Base-by-base conservation (phyloP, 768 basidiomycete species). In the Russula abietina region DNA sequence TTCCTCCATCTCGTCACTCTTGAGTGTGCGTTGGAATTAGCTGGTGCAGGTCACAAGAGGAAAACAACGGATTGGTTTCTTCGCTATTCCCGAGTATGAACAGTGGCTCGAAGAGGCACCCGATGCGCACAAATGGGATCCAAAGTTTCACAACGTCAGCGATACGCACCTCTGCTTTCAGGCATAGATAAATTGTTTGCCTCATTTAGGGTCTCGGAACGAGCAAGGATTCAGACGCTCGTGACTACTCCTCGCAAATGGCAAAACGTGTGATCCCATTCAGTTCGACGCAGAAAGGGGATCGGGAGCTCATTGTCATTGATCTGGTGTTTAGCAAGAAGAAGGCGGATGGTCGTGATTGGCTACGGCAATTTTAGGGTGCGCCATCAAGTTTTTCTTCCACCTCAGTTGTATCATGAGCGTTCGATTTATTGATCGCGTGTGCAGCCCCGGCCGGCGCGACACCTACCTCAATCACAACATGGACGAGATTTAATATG, bases 241-340 rank as follows among this genome's bases (percentile, higher is more conserved):
- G 92, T 61, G 87, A 88, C 67, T 99, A 98, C 76, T 99, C 98
- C 73, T 81, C 87, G 62, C 82, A 90, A 69, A 94, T 98, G 84
- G 80, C 80, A 70, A 95, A 89, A 71, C 97, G 98, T 71, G 89
- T 96, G 82, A 91, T 99, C 59, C 90, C 93, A 0, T 98, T 99
- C 76, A 82, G 89, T 2, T 76, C 85, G 3, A 86, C 85, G 4
- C 84, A 89, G 70, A 82, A 87, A 0, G 93, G 87, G 3, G 97
- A 98, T 68, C 85, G 84, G 50, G 87, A 86, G 8, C 80, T 98
- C 39, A 96, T n/a, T n/a, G n/a, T n/a, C n/a, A n/a, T 99, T 64
- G 97, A 99, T 45, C 86, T 99, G 60, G 97, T 97, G 0, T 99
- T 99, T 80, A 98, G 93, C 79, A 99, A 98, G 84, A 98, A 98